phyloP scores from a whole-genome alignment of 495 filamentous ascomycete genomes.

The Neohortaea acidophila region DNA sequence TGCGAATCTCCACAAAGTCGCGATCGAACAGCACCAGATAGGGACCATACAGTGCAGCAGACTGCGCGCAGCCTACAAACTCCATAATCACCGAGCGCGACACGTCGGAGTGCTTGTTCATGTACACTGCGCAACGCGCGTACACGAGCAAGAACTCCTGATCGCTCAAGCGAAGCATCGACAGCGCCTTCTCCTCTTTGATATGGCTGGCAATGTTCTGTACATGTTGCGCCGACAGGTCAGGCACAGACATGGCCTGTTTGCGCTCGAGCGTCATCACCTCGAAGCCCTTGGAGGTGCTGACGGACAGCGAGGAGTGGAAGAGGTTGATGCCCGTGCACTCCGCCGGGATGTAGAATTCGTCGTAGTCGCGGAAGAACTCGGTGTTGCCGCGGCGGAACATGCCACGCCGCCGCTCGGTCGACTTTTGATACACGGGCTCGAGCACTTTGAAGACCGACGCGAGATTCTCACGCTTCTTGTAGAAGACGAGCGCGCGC shows the following conservation, averaged over 20 bases:
- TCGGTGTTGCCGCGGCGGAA: slow-evolving; percentile 59
- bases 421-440: slow-evolving; percentile 78
- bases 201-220: slow-evolving; percentile 68
- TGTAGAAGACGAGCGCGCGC: slow-evolving; percentile 83
- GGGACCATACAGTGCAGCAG: slow-evolving; percentile 58
- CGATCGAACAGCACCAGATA: slow-evolving; percentile 48
- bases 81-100: slow-evolving; percentile 88
- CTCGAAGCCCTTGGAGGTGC: slow-evolving; percentile 85
- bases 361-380: slow-evolving; percentile 94
- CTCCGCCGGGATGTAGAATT: slow-evolving; percentile 97
- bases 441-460: slow-evolving; percentile 91
- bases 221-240: slow-evolving; percentile 59
- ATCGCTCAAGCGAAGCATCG: slow-evolving; percentile 91
- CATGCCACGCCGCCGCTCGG: slow-evolving; percentile 52
- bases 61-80: slow-evolving; percentile 79
- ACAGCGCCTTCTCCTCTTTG: slow-evolving; percentile 64
- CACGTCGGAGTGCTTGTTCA: slow-evolving; percentile 95
- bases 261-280: slow-evolving; percentile 95
- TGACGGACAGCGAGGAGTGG: slow-evolving; percentile 78
- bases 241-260: slow-evolving; percentile 74
- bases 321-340: slow-evolving; percentile 92
- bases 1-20: slow-evolving; percentile 88
- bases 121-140: slow-evolving; percentile 88
- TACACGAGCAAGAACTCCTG: slow-evolving; percentile 89
- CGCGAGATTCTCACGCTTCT: slow-evolving; percentile 79